Conservation (phyloP, 192 early-diverging fungal species). For the Podila minutissima region DNA sequence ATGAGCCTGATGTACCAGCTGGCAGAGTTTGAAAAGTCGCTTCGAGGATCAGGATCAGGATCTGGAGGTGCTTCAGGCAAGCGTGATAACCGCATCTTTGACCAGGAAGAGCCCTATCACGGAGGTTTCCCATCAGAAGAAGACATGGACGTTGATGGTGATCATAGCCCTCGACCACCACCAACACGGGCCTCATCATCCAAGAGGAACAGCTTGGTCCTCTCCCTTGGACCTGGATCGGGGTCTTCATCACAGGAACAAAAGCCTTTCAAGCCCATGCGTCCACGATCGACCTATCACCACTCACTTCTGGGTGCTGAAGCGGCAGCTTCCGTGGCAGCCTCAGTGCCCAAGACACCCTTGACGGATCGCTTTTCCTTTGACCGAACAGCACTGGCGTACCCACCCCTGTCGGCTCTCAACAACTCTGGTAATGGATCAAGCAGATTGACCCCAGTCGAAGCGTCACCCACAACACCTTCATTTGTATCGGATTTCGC, state of each 20-base stretch:
- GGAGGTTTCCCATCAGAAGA: background rate
- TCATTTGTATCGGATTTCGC: background rate
- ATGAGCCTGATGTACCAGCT: constrained; percentile 84
- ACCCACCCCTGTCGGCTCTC: background rate
- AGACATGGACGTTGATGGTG: background rate
- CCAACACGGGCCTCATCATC: background rate
- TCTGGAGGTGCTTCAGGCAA: background rate
- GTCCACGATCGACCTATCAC: constrained; percentile 21
- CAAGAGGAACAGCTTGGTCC: constrained; percentile 3
- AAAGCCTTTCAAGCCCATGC: constrained; percentile 3
- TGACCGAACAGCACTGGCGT: constrained; percentile 1
- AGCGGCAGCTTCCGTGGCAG: background rate
- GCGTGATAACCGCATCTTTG: background rate
- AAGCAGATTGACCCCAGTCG: background rate
- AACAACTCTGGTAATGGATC: background rate
- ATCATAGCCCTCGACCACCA: background rate
- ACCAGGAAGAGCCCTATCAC: background rate
- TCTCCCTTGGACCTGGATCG: background rate
- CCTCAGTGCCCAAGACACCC: constrained; percentile 10
- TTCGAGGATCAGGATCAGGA: constrained; percentile 11
- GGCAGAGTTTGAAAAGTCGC: constrained; percentile 71
- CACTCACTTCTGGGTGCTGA: constrained; percentile 1
- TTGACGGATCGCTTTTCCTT: constrained; percentile 16
- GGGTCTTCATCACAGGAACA: background rate
- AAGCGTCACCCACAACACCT: background rate